Conservation (phyloP, 805 yeast genomes). For the Zygotorulaspora florentina region DNA sequence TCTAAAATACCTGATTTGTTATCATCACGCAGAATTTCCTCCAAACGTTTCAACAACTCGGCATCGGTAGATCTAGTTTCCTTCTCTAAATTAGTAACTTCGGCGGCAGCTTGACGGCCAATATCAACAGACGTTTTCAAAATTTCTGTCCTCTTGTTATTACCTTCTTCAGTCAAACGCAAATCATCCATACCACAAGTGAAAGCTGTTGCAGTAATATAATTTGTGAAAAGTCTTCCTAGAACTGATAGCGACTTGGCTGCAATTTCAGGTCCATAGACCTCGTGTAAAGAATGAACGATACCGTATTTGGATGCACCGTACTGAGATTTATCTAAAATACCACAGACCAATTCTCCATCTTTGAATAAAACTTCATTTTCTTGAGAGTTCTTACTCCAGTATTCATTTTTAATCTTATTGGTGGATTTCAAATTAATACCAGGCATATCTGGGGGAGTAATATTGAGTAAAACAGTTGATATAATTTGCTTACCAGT, state of each 20-base stretch:
- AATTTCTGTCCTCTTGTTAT: slow-evolving; percentile 80
- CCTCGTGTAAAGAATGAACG: slow-evolving; percentile 93
- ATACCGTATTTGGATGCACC: slow-evolving; percentile 97
- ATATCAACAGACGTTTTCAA: slow-evolving; percentile 70
- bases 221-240: slow-evolving; percentile 92
- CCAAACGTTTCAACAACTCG: slow-evolving; percentile 82
- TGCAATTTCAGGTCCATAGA: slow-evolving; percentile 87
- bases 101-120: slow-evolving; percentile 91
- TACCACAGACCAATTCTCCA: slow-evolving; percentile 89
- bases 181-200: slow-evolving; percentile 99
- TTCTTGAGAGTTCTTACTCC: slow-evolving; percentile 84
- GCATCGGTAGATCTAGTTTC: slow-evolving; percentile 50
- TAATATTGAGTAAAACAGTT: slow-evolving; percentile 83
- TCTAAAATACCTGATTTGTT: slow-evolving; percentile 88
- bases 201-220: slow-evolving; percentile 85
- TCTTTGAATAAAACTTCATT: slow-evolving; percentile 79
- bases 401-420: slow-evolving; percentile 89
- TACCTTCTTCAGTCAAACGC: slow-evolving; percentile 87
- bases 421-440: slow-evolving; percentile 77
- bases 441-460: slow-evolving; percentile 87
- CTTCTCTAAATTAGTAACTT: slow-evolving; percentile 77
- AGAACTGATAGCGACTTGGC: slow-evolving; percentile 88
- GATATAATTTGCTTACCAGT: slow-evolving; percentile 97
- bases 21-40: slow-evolving; percentile 93
- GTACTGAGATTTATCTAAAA: slow-evolving; percentile 94